Base-by-base conservation (phyloP, 768 basidiomycete species). In the Guyanaporus albipodus region DNA sequence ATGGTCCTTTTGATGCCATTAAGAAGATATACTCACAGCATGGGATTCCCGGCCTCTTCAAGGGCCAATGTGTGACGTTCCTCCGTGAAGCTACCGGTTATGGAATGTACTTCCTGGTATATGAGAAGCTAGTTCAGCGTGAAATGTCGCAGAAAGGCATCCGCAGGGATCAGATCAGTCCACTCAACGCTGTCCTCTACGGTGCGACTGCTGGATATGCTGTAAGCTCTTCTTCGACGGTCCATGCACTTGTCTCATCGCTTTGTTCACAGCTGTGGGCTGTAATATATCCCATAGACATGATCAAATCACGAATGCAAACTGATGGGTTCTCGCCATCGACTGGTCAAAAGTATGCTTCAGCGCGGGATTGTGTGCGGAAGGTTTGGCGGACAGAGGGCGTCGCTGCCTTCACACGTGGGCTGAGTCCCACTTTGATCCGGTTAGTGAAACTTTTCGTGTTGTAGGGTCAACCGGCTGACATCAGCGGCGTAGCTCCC, bases 291-390 rank as follows among this genome's bases (percentile, higher is more conserved):
- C 93, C 92, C 14, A 86, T 94, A 66, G 93, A 96, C 67, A 90
- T 96, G 79, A 82, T 97, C 61, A 98, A 98, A 63, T 91, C 91
- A 22, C 82, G 92, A 43, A 87, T 97, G 76, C 95, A 98, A 69
- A 96, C 94, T 0, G 95, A 97, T 60, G 88, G 85, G 0, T 92
- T 93, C 65, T 74, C 80, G 10, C 68, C 81, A 4, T 72, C 82
- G 14, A 83, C 82, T 34, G 85, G 86, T 23, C 85, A 85, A 56
- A 90, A 89, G 61, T 97, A 96, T 67, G 75, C 73, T 24, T 87
- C 87, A 14, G 82, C 89, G 12, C 59, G 91, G 27, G 85, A 96
- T 60, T 94, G 91, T 54, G 82, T 89, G 26, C 78, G 82, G 27
- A 87, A 80, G 44, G 83, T 92, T 15, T 94, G 85, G 86, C 71